Evolutionary conservation across 192 early-diverging fungal species (phyloP).

Genomic region (Coemansia aciculifera): DNA sequence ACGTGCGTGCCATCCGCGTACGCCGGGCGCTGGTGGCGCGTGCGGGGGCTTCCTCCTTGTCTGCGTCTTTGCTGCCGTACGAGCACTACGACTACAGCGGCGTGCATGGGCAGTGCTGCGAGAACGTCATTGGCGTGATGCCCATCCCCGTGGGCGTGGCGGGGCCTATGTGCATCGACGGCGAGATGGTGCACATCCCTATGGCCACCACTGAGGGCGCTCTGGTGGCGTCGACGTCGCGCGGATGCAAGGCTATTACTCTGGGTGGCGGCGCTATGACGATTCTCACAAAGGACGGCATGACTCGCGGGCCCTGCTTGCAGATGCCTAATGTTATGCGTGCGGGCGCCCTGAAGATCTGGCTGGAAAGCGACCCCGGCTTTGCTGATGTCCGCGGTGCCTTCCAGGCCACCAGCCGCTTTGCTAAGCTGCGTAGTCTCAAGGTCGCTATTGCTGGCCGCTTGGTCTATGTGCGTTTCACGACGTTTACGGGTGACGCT

Average conservation of each 20-base stretch:
- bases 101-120: constrained; percentile 90
- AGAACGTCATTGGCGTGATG: constrained; percentile 93
- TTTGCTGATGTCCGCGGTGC: constrained; percentile 63
- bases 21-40: constrained; percentile 77
- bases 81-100: constrained; percentile 87
- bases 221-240: constrained; percentile 85
- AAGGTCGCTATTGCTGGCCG: constrained; percentile 84
- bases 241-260: constrained; percentile 94
- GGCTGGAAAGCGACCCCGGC: constrained; percentile 70
- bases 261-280: constrained; percentile 82
- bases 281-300: constrained; percentile 76
- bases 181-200: constrained; percentile 77
- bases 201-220: constrained; percentile 97
- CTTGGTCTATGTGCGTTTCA: constrained; percentile 84
- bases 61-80: constrained; percentile 70
- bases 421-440: constrained; percentile 78
- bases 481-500: constrained; percentile 89
- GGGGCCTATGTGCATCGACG: constrained; percentile 83
- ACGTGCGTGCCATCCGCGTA: constrained; percentile 82
- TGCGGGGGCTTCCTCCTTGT: constrained; percentile 62
- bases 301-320: constrained; percentile 92
- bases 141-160: constrained; percentile 92
- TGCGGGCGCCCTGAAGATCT: constrained; percentile 69
- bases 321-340: constrained; percentile 72
- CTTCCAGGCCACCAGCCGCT: constrained; percentile 88